These are phyloP conservation scores for Chlorella sp. DNA, from an alignment of 139 green algal genomes.

Conservation along the genomic window DNA sequence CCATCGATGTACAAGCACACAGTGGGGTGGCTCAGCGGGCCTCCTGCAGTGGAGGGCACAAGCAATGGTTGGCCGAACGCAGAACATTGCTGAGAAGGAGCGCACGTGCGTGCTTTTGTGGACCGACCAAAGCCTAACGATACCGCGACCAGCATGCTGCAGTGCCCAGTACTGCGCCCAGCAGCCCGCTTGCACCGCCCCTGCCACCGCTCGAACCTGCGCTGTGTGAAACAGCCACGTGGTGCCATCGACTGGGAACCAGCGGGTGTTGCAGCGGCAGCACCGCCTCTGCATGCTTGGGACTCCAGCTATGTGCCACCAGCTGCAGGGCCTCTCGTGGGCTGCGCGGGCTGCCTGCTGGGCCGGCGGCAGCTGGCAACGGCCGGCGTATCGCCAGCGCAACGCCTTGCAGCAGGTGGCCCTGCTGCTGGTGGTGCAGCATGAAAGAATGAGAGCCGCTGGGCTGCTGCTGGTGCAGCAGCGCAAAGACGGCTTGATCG, in stretches of 20 bases:
- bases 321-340: not conserved
- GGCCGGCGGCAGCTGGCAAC: not conserved
- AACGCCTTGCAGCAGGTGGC: constrained; percentile 5
- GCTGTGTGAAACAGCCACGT: constrained; percentile 50
- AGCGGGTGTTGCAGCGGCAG: constrained; percentile 37
- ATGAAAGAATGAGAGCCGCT: not conserved
- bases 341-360: not conserved
- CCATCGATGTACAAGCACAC: constrained; percentile 53
- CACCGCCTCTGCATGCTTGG: constrained; percentile 35
- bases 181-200: too few species aligned
- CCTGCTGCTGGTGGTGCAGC: not conserved
- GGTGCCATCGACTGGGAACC: constrained; percentile 47
- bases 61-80: not conserved
- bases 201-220: constrained; percentile 15
- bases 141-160: too few species aligned
- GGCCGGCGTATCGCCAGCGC: constrained; percentile 9
- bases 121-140: too few species aligned
- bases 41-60: constrained; percentile 3
- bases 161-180: too few species aligned
- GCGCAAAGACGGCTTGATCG: constrained; percentile 13
- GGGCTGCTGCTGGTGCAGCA: constrained; percentile 19
- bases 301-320: constrained; percentile 29
- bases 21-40: constrained; percentile 33
- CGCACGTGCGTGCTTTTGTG: too few species aligned
- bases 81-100: not conserved